These are phyloP conservation scores for Syzygium syzygioides DNA, from an alignment of 441 rosid genomes.

Conservation along the genomic window DNA sequence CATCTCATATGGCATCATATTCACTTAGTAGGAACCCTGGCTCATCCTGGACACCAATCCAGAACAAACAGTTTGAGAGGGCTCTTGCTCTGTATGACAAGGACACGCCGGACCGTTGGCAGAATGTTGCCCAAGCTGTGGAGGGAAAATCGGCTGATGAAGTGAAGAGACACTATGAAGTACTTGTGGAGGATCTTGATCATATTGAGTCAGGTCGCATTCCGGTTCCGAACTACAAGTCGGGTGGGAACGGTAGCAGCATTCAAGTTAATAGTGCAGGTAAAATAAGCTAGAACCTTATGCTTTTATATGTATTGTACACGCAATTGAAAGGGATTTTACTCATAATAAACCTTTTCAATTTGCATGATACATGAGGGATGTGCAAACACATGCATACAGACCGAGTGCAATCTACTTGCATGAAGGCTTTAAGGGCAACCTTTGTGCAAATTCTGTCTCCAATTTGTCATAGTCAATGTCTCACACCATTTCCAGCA, in stretches of 20 bases:
- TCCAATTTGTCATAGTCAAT: not conserved
- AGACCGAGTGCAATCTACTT: not conserved
- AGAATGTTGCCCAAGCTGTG: conserved; percentile 7
- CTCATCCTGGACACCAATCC: conserved; percentile 4
- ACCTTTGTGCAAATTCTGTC: not conserved
- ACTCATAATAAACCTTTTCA: not conserved
- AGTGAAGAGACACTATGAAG: not conserved
- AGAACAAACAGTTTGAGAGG: conserved; percentile 16
- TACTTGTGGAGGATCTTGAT: not conserved
- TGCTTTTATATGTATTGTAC: not conserved
- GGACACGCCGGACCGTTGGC: conserved; percentile 8
- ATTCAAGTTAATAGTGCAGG: not conserved
- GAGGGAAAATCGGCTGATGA: conserved; percentile 6
- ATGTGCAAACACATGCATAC: not conserved
- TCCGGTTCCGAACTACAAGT: not conserved
- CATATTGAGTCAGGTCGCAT: conserved; percentile 6
- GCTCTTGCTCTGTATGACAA: conserved; percentile 5
- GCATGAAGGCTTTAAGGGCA: not conserved
- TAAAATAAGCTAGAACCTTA: not conserved
- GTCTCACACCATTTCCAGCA: not conserved
- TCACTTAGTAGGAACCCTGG: not conserved
- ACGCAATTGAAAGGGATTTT: not conserved
- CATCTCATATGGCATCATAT: not conserved
- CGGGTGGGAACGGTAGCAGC: not conserved
- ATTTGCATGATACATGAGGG: not conserved